Base-by-base conservation (phyloP, 495 filamentous ascomycete species). In the Cercophora scortea region DNA sequence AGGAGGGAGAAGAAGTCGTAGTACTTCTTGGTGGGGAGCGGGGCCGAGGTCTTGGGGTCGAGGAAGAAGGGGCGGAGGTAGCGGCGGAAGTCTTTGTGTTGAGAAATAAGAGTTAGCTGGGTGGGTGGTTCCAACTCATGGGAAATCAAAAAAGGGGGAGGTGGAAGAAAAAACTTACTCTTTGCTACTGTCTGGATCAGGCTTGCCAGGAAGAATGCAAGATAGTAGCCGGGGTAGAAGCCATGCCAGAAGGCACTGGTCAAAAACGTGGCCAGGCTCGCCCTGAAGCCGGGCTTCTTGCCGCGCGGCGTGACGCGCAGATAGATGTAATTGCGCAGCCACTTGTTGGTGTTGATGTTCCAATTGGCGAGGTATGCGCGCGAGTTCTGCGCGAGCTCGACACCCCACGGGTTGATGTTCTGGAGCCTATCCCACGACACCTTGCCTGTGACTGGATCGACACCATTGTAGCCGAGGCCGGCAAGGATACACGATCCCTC, bases 321-420 rank as follows among this genome's bases (percentile, higher is more conserved):
- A 63, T 97, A 98, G 54, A 98, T 75, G 62, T 95, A 97, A 65
- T 97, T 95, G 36, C 92, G 83, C 51, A 98, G 72, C 93, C 93
- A 98, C 60, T 88, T 82, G 67, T 96, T 98, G 15, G 93, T 97
- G 68, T 98, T 98, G 76, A 94, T 93, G 69, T 98, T 98, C 93
- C 93, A 98, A 63, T 77, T 84, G 45, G 85, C 92, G 9, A 98
- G 76, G 57, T 90, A 97, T 5, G 79, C 90, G 42, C 89, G 81
- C 12, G 87, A 85, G 64, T 97, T 98, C 68, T 96, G 90, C 1
- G 94, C 94, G 0, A 78, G 72, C 70, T 98, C 93, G 16, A 97
- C 81, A 8, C 78, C 77, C 77, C 82, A 81, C 0, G 92, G 88
- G 53, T 85, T 82, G 53, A 98, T 85, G 54, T 97, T 97, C 57